Conservation (phyloP, 1,284 basidiomycete species). For the Sphaerobolus stellatus region DNA sequence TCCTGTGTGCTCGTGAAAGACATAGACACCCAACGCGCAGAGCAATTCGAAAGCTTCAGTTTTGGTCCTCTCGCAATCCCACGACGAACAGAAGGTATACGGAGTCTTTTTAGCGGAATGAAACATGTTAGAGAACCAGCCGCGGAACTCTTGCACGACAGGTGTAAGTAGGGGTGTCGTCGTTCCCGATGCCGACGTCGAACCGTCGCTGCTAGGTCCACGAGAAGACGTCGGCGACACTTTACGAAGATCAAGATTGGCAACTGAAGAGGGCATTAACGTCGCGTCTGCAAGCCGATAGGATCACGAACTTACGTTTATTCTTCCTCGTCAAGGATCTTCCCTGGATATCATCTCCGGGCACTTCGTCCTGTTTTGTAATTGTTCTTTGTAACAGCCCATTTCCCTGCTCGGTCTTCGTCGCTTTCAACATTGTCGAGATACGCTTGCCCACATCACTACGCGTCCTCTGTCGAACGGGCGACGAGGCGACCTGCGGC, state of each 20-base stretch:
- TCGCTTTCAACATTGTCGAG: too few relatives aligned
- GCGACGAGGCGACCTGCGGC: too few relatives aligned
- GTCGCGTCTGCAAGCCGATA: neutral
- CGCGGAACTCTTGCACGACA: slow-evolving; percentile 76
- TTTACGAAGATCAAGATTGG: slow-evolving; percentile 35
- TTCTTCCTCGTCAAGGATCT: slow-evolving; percentile 40
- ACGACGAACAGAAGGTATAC: slow-evolving; percentile 67
- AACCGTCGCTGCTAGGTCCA: slow-evolving; percentile 36
- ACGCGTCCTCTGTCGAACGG: too few relatives aligned
- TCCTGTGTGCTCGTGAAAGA: too few relatives aligned
- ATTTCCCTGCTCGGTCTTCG: too few relatives aligned
- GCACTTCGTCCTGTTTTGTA: slow-evolving; percentile 28
- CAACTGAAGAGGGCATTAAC: slow-evolving; percentile 26
- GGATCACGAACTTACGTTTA: slow-evolving; percentile 46
- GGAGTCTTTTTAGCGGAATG: slow-evolving; percentile 66
- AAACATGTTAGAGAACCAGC: slow-evolving; percentile 80
- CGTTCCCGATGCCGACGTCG: slow-evolving; percentile 21
- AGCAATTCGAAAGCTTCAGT: slow-evolving; percentile 65
- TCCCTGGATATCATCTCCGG: slow-evolving; percentile 46
- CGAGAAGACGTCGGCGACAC: slow-evolving; percentile 36
- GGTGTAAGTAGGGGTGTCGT: slow-evolving; percentile 32
- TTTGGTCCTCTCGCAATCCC: slow-evolving; percentile 63
- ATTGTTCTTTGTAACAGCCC: slow-evolving; percentile 1
- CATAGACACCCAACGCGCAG: slow-evolving; percentile 61
- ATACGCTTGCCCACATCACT: too few relatives aligned